These are phyloP conservation scores for Glycine tomentella DNA, from an alignment of 306 rosid species.

Conservation along the genomic window DNA sequence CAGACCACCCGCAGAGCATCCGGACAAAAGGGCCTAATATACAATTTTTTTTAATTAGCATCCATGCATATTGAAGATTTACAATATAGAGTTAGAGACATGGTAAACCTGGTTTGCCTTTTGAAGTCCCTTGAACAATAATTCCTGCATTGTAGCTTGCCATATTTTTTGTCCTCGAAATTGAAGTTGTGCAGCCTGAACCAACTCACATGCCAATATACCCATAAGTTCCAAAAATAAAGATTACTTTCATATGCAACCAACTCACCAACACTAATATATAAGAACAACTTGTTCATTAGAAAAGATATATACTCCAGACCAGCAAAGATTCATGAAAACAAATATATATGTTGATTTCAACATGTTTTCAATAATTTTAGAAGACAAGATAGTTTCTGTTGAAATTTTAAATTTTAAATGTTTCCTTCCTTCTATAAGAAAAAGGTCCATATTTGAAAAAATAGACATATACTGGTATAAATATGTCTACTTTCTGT, in stretches of 20 bases:
- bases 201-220: constrained; percentile 23
- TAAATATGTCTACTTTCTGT: no score
- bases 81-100: constrained; percentile 17
- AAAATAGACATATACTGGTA: no score
- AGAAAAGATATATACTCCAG: constrained; percentile 3
- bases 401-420: no score
- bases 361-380: no score
- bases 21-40: constrained; percentile 78
- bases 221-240: constrained; percentile 14
- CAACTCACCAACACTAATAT: constrained; percentile 3
- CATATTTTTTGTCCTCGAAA: constrained; percentile 91
- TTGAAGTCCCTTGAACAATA: constrained; percentile 79
- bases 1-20: no score
- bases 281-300: neutral
- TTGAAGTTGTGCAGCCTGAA: constrained; percentile 75
- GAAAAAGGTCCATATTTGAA: no score
- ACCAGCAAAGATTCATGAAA: constrained; percentile 37
- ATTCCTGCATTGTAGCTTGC: constrained; percentile 79
- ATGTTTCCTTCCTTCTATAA: no score
- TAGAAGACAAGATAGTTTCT: no score
- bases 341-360: no score
- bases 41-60: constrained; percentile 26
- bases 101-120: constrained; percentile 72
- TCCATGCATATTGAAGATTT: neutral
- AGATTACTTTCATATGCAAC: neutral